Conservation (phyloP, 805 yeast genomes). For the Torulaspora franciscae region DNA sequence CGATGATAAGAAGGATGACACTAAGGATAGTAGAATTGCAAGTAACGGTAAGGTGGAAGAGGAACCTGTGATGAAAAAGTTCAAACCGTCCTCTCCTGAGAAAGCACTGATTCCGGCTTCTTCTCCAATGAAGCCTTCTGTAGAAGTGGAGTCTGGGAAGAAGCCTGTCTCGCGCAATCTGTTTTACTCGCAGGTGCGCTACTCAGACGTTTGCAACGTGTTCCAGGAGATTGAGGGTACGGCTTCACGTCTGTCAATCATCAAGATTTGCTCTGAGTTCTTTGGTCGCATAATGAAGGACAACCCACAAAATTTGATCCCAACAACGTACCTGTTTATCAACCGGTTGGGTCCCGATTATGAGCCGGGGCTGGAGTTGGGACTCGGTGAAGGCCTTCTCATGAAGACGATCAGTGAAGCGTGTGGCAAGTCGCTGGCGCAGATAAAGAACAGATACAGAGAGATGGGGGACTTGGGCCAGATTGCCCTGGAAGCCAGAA, state of each 20-base stretch:
- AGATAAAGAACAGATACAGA: constrained; percentile 68
- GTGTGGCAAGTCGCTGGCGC: constrained; percentile 73
- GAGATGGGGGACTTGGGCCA: constrained; percentile 85
- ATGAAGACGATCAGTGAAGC: constrained; percentile 86
- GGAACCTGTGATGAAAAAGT: constrained; percentile 9
- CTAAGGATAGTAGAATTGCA: neutral
- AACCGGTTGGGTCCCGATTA: constrained; percentile 93
- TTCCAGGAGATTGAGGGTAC: constrained; percentile 78
- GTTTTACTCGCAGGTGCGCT: constrained; percentile 28
- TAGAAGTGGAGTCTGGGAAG: neutral
- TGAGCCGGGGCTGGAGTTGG: constrained; percentile 81
- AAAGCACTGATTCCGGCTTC: neutral
- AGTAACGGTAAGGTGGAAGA: neutral
- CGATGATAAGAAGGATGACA: constrained; percentile 4
- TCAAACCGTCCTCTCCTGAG: constrained; percentile 5
- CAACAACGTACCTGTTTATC: constrained; percentile 77
- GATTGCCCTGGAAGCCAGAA: constrained; percentile 79
- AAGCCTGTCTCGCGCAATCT: constrained; percentile 1
- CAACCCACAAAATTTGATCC: constrained; percentile 52
- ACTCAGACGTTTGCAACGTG: constrained; percentile 46
- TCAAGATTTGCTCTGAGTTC: constrained; percentile 68
- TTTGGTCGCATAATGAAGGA: constrained; percentile 57
- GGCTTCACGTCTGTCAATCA: constrained; percentile 77
- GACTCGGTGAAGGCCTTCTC: constrained; percentile 84
- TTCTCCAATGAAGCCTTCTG: constrained; percentile 1